Percentiles rank a stretch among this genome's conserved stretches.
Evolutionary conservation across 495 filamentous ascomycete species (phyloP).

Genomic region (Pseudotulostoma volvatum): DNA sequence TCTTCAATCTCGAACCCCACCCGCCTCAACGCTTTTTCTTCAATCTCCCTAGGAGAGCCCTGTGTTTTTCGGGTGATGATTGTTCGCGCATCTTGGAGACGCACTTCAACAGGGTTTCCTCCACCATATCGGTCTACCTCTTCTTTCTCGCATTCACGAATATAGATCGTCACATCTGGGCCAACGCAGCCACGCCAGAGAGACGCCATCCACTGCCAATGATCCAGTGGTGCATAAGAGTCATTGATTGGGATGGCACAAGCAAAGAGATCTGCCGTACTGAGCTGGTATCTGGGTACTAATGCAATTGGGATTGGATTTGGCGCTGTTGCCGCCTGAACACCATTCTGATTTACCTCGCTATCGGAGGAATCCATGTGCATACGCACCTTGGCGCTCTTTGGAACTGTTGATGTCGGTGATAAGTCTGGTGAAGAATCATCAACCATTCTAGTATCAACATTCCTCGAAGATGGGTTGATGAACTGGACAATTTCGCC

Average conservation of each 20-base stretch:
- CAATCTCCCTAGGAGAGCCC: constrained; percentile 27
- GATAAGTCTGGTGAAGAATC: constrained; percentile 14
- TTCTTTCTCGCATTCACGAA: constrained; percentile 26
- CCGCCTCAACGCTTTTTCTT: constrained; percentile 50
- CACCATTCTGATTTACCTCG: background rate
- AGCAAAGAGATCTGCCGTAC: constrained; percentile 57
- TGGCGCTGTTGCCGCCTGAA: constrained; percentile 8
- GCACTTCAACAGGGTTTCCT: constrained; percentile 34
- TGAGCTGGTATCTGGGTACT: constrained; percentile 60
- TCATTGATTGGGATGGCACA: constrained; percentile 57
- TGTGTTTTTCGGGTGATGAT: constrained; percentile 40
- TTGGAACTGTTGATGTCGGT: constrained; percentile 20
- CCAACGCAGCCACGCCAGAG: constrained; percentile 81
- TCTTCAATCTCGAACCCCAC: constrained; percentile 74
- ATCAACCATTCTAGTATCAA: constrained; percentile 5
- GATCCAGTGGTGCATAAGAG: constrained; percentile 64
- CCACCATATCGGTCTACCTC: constrained; percentile 25
- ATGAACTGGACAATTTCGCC: constrained; percentile 50
- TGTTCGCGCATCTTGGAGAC: constrained; percentile 33
- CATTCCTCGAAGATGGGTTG: constrained; percentile 17
- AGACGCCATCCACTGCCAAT: constrained; percentile 97
- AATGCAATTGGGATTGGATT: constrained; percentile 48
- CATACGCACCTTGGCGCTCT: constrained; percentile 12
- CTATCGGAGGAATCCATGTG: constrained; percentile 1
- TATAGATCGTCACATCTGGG: constrained; percentile 68